Conservation (phyloP, 768 basidiomycete species). For the Tephrocybe sp. region DNA sequence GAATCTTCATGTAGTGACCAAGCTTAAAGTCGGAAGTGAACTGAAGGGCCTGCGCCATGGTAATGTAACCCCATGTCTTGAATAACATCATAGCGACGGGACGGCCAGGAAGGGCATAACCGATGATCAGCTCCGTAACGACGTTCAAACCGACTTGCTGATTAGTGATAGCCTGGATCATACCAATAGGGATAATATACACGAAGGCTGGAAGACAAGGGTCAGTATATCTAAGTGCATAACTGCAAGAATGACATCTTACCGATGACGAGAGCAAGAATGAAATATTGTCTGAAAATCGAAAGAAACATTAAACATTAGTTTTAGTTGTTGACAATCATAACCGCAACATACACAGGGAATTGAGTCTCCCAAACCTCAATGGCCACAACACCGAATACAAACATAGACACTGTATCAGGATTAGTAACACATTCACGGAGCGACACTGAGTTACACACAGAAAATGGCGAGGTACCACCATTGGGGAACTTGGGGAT, state of each 20-base stretch:
- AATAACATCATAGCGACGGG: slow-evolving; percentile 86
- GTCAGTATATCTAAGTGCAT: not conserved
- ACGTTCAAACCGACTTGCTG: slow-evolving; percentile 75
- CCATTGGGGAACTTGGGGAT: slow-evolving; percentile 79
- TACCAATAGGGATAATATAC: slow-evolving; percentile 70
- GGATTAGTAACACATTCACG: not conserved
- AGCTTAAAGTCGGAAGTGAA: slow-evolving; percentile 81
- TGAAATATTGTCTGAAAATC: slow-evolving; percentile 43
- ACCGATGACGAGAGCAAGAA: slow-evolving; percentile 66
- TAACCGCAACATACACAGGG: slow-evolving; percentile 57
- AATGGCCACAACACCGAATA: slow-evolving; percentile 65
- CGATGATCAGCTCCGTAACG: slow-evolving; percentile 78
- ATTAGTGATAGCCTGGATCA: slow-evolving; percentile 75
- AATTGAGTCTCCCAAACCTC: slow-evolving; percentile 70
- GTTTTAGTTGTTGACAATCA: not conserved
- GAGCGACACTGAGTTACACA: slow-evolving; percentile 27
- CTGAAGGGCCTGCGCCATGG: slow-evolving; percentile 61
- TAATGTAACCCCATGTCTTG: slow-evolving; percentile 80
- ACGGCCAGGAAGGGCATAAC: slow-evolving; percentile 74
- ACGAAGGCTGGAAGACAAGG: slow-evolving; percentile 35
- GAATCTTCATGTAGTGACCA: slow-evolving; percentile 76
- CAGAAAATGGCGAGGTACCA: slow-evolving; percentile 74
- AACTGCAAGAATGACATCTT: slow-evolving; percentile 11
- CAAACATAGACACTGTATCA: slow-evolving; percentile 54
- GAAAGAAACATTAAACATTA: not conserved